Evolutionary conservation across 169 alveolate genomes (phyloP).

Genomic region (Eimeria necatrix): DNA sequence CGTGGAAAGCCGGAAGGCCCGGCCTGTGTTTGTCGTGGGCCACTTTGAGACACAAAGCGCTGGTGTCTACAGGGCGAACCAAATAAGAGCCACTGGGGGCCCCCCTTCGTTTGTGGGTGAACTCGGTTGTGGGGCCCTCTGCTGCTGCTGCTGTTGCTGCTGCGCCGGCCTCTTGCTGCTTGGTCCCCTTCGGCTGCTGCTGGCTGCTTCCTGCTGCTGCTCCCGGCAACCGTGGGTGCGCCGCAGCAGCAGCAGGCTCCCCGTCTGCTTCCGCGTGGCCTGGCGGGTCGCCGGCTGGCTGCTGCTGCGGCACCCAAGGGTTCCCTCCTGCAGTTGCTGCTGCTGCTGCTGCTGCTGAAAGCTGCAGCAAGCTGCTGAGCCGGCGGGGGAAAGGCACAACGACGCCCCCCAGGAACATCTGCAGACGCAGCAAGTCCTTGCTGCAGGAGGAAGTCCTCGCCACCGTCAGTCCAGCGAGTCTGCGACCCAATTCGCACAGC

Average conservation of each 20-base stretch:
- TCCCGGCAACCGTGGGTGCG: neutral
- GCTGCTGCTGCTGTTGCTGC: neutral
- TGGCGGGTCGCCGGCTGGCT: neutral
- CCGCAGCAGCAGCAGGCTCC: neutral
- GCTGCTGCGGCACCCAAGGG: slow-evolving; percentile 11
- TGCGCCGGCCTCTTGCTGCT: neutral
- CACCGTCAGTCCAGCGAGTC: slow-evolving; percentile 23
- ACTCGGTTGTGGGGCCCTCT: neutral
- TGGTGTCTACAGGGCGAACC: slow-evolving; percentile 5
- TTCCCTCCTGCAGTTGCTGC: slow-evolving; percentile 58
- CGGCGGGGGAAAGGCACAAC: slow-evolving; percentile 23
- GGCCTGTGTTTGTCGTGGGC: slow-evolving; percentile 27
- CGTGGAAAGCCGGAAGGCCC: slow-evolving; percentile 40
- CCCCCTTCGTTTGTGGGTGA: neutral
- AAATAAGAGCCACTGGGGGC: neutral
- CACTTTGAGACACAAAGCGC: neutral
- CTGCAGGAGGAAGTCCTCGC: slow-evolving; percentile 47
- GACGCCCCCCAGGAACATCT: slow-evolving; percentile 18
- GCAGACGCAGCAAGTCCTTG: slow-evolving; percentile 34
- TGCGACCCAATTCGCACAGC: neutral
- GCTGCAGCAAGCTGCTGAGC: slow-evolving; percentile 55
- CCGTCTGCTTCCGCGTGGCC: neutral
- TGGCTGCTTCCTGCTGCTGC: slow-evolving; percentile 26
- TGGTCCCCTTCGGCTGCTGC: slow-evolving; percentile 27
- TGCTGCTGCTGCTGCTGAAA: slow-evolving; percentile 48